Conservation (phyloP, 2,329 filamentous ascomycete genomes). For the Ascochyta pisi region DNA sequence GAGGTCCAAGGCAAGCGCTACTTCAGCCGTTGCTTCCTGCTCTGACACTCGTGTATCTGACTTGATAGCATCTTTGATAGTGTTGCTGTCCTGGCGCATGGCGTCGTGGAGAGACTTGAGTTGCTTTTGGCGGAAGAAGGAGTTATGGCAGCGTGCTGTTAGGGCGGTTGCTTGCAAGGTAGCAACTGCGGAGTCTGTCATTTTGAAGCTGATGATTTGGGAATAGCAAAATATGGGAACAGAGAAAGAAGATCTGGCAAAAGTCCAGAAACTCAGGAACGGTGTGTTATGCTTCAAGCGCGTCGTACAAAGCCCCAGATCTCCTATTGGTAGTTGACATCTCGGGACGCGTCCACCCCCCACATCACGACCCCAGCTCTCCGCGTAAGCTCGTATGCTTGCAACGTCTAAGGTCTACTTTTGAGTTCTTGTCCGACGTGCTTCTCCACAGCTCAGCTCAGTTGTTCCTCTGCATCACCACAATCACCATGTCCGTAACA, state of each 20-base stretch:
- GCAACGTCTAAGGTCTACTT: neutral
- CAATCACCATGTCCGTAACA: slow-evolving; percentile 52
- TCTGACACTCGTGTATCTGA: slow-evolving; percentile 48
- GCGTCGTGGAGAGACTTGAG: slow-evolving; percentile 53
- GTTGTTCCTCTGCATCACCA: neutral
- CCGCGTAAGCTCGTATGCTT: neutral
- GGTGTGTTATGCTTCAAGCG: neutral
- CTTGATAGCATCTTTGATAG: slow-evolving; percentile 51
- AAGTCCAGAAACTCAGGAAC: neutral
- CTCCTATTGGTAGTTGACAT: neutral
- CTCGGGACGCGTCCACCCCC: slow-evolving; percentile 1
- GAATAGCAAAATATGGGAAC: neutral
- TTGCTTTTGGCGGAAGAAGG: slow-evolving; percentile 56
- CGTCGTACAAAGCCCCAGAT: neutral
- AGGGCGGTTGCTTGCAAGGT: slow-evolving; percentile 52
- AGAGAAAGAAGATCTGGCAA: neutral
- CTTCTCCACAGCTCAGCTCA: neutral
- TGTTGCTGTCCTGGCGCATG: slow-evolving; percentile 45
- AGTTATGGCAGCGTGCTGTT: slow-evolving; percentile 54
- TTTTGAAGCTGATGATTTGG: slow-evolving; percentile 2
- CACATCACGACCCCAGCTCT: slow-evolving; percentile 13
- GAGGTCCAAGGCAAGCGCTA: slow-evolving; percentile 49
- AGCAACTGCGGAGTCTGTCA: slow-evolving; percentile 32
- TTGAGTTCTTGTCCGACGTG: neutral
- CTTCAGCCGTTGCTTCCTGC: slow-evolving; percentile 53